These are phyloP conservation scores for Aristolochia fimbriata DNA, from an alignment of 164 flowering plant genomes.

Conservation along the genomic window DNA sequence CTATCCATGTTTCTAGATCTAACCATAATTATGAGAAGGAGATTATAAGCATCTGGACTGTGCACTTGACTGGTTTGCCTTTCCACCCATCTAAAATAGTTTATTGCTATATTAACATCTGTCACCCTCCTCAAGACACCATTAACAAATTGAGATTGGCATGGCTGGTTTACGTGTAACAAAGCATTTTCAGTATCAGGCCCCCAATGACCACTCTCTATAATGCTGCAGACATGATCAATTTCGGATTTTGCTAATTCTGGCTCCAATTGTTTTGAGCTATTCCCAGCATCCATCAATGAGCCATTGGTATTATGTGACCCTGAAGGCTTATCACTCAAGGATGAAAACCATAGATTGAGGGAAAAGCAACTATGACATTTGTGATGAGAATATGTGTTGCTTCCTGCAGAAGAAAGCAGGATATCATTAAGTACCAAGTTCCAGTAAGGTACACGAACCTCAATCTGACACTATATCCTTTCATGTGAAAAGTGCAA, in stretches of 20 bases:
- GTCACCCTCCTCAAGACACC: constrained; percentile 63
- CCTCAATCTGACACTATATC: neutral
- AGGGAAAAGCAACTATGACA: constrained; percentile 6
- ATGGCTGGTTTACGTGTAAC: constrained; percentile 20
- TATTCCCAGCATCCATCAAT: constrained; percentile 7
- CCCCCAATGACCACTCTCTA: constrained; percentile 67
- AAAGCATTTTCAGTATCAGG: constrained; percentile 46
- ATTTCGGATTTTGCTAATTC: constrained; percentile 25
- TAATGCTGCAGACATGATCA: constrained; percentile 44
- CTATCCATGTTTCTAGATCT: constrained; percentile 32
- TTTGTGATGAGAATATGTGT: constrained; percentile 11
- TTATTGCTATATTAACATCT: constrained; percentile 52
- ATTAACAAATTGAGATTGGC: constrained; percentile 37
- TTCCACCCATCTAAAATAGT: constrained; percentile 79
- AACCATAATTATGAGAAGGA: constrained; percentile 64
- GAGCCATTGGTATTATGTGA: constrained; percentile 11
- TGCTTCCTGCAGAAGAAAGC: constrained; percentile 27
- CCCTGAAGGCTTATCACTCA: constrained; percentile 25
- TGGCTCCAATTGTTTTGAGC: constrained; percentile 11
- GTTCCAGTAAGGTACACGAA: neutral
- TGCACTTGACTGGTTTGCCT: constrained; percentile 35
- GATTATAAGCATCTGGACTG: constrained; percentile 58
- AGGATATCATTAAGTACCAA: neutral
- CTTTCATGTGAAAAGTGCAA: neutral
- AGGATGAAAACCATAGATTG: constrained; percentile 24